A percentile compares a stretch with the other conserved stretches of the same genome.
Evolutionary conservation across 257 asterid genomes (phyloP).

Genomic region (Scutellaria baicalensis): DNA sequence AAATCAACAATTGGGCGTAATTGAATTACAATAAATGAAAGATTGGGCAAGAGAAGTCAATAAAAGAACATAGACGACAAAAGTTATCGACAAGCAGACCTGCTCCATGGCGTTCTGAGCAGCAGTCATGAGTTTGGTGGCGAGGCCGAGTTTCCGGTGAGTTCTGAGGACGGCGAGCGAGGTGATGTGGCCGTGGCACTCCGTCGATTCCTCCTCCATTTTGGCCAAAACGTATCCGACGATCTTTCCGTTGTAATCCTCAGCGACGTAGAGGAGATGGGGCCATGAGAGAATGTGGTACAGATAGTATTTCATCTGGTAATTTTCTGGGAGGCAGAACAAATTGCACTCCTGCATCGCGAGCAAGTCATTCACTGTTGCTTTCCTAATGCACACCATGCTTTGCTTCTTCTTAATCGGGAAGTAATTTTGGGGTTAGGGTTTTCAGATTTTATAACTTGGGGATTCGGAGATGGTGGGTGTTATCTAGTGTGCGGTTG

Average conservation of each 20-base stretch:
- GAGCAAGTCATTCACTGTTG: constrained; percentile 19
- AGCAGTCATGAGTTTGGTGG: constrained; percentile 95
- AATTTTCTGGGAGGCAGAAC: constrained; percentile 37
- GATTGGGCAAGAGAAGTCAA: too few relatives aligned
- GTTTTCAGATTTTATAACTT: not conserved
- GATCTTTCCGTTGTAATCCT: constrained; percentile 87
- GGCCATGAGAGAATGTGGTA: constrained; percentile 98
- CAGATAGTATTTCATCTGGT: constrained; percentile 89
- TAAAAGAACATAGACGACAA: not conserved
- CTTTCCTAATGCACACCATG: constrained; percentile 23
- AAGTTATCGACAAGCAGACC: constrained; percentile 18
- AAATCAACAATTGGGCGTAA: not conserved
- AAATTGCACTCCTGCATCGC: constrained; percentile 25
- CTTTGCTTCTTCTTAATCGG: not conserved
- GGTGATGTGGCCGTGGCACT: constrained; percentile 93
- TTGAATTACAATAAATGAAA: too few relatives aligned
- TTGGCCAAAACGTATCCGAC: constrained; percentile 90
- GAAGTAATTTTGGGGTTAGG: not conserved
- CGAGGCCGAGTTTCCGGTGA: constrained; percentile 83
- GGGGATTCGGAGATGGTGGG: not conserved
- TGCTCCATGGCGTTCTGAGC: constrained; percentile 95
- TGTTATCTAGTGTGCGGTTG: too few relatives aligned
- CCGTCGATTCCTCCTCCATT: constrained; percentile 86
- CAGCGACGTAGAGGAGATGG: constrained; percentile 86
- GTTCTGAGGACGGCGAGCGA: constrained; percentile 91